Evolutionary conservation across 164 flowering plant species (phyloP).

Genomic region (Kingdonia uniflora): DNA sequence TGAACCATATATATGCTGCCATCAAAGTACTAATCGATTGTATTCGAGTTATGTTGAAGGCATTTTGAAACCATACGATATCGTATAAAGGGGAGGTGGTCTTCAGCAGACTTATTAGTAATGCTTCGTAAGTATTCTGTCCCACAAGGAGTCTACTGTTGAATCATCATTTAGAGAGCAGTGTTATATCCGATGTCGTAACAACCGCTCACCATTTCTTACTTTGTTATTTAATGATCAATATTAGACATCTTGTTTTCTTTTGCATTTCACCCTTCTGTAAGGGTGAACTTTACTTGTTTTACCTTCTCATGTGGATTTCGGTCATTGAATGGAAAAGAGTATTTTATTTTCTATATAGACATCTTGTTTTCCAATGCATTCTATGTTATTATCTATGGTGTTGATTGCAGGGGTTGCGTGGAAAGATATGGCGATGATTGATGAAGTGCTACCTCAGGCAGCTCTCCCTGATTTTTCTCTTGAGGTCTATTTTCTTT

Average conservation of each 20-base stretch:
- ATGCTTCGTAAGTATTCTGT: conserved; percentile 51
- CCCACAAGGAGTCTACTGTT: too few relatives aligned
- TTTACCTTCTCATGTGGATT: too few relatives aligned
- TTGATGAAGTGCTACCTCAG: conserved; percentile 85
- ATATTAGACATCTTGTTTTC: too few relatives aligned
- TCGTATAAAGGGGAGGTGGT: conserved; percentile 33
- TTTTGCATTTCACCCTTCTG: too few relatives aligned
- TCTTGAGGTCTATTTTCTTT: conserved; percentile 45
- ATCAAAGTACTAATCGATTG: neutral
- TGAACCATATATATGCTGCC: neutral
- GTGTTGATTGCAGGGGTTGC: conserved; percentile 52
- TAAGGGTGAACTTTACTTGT: too few relatives aligned
- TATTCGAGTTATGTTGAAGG: conserved; percentile 29
- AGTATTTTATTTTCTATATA: too few relatives aligned
- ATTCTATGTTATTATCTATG: too few relatives aligned
- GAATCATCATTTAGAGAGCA: too few relatives aligned
- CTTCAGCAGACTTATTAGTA: conserved; percentile 39
- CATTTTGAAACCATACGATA: conserved; percentile 56
- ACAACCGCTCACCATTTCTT: too few relatives aligned
- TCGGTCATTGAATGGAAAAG: too few relatives aligned
- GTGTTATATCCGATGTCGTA: too few relatives aligned
- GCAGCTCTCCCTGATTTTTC: conserved; percentile 55
- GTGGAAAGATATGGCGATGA: conserved; percentile 67
- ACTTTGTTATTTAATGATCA: neutral
- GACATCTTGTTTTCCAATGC: too few relatives aligned